phyloP scores from a whole-genome alignment of 352 stramenopile genomes.

The Phytophthora hibernalis region DNA sequence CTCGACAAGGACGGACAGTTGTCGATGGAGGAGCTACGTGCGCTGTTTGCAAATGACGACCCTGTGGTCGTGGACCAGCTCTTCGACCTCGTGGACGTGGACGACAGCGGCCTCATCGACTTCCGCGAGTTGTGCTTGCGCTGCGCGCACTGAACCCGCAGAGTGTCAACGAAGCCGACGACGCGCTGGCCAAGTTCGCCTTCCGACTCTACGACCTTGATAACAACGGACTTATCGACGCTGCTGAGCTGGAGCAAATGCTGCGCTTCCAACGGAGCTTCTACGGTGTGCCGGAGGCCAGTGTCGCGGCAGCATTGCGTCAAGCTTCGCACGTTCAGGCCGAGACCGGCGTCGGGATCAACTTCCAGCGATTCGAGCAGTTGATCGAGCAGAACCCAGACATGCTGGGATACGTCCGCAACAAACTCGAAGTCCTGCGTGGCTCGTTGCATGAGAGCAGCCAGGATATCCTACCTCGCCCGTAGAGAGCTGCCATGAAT shows the following conservation, averaged over 20 bases:
- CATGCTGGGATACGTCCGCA: constrained; percentile 54
- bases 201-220: constrained; percentile 75
- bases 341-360: constrained; percentile 30
- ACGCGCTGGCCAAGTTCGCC: constrained; percentile 58
- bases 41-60: constrained; percentile 58
- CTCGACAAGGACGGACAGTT: constrained; percentile 67
- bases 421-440: constrained; percentile 61
- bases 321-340: constrained; percentile 31
- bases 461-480: constrained; percentile 1
- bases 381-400: constrained; percentile 49
- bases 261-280: constrained; percentile 56
- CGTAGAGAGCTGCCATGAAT: constrained; percentile 10
- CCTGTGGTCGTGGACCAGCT: constrained; percentile 58
- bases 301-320: constrained; percentile 33
- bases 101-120: constrained; percentile 73
- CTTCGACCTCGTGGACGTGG: constrained; percentile 64
- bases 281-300: constrained; percentile 47
- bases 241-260: constrained; percentile 53
- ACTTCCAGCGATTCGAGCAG: constrained; percentile 51
- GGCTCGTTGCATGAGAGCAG: constrained; percentile 52
- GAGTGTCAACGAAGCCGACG: constrained; percentile 36
- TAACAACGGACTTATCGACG: constrained; percentile 64
- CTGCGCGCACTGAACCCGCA: constrained; percentile 60
- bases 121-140: constrained; percentile 75
- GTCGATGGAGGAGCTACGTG: constrained; percentile 68